Conservation (phyloP, 441 rosid genomes). For the Viola pubescens region DNA sequence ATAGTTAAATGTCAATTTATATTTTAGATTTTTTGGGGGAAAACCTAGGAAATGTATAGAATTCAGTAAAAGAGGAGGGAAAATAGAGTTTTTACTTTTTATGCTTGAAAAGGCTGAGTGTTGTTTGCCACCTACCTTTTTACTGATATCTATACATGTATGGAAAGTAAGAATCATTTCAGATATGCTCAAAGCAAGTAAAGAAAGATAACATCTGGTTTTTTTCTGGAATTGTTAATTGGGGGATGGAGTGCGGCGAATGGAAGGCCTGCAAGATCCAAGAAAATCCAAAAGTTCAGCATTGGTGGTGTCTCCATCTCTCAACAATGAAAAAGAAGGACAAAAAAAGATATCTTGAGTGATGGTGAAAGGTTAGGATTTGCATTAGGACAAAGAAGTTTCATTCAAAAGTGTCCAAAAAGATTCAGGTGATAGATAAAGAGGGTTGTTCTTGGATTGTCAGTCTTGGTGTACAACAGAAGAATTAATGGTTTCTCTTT, state of each 20-base stretch:
- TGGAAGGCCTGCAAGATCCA: constrained; percentile 31
- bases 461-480: background rate
- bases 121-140: no score
- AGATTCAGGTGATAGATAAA: background rate
- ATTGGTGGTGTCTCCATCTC: constrained; percentile 15
- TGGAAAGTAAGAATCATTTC: background rate
- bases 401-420: background rate
- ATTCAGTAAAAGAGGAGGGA: no score
- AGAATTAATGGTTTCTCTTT: background rate
- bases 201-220: background rate
- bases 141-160: no score
- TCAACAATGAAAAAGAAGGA: constrained; percentile 1
- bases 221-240: background rate
- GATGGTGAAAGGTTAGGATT: background rate
- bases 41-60: no score
- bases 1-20: no score
- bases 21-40: no score
- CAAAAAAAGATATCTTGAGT: background rate
- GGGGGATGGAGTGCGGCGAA: background rate
- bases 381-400: background rate
- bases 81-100: no score
- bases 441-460: background rate
- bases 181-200: background rate
- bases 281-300: constrained; percentile 23
- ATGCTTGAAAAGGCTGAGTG: no score